These are phyloP conservation scores for Eragrostis curvula DNA, from an alignment of 176 grass and related monocot species.

Conservation along the genomic window DNA sequence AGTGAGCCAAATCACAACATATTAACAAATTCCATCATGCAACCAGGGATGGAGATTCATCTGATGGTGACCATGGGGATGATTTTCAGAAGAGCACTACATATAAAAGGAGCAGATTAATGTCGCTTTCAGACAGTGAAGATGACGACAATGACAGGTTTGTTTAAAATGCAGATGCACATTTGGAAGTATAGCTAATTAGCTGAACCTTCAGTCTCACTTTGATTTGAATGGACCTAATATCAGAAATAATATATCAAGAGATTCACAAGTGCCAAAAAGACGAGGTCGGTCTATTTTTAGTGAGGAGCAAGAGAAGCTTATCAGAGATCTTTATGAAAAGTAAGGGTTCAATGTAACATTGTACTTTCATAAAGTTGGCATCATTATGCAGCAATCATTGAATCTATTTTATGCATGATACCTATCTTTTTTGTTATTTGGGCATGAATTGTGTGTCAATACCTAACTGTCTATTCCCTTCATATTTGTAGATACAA, in stretches of 20 bases:
- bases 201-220: constrained; percentile 35
- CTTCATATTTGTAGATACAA: constrained; percentile 75
- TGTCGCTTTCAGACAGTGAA: constrained; percentile 61
- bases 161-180: constrained; percentile 23
- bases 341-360: constrained; percentile 61
- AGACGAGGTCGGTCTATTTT: constrained; percentile 60
- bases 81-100: constrained; percentile 45
- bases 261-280: constrained; percentile 52
- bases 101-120: constrained; percentile 51
- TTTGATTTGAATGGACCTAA: constrained; percentile 37
- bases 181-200: constrained; percentile 39
- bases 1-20: not conserved
- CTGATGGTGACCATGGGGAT: constrained; percentile 51
- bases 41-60: constrained; percentile 67
- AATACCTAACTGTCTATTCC: constrained; percentile 37
- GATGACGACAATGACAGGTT: constrained; percentile 62
- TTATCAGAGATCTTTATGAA: constrained; percentile 68
- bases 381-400: constrained; percentile 10
- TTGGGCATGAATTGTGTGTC: constrained; percentile 11
- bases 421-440: constrained; percentile 15
- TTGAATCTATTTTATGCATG: not conserved
- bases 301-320: constrained; percentile 69
- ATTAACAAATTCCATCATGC: constrained; percentile 19
- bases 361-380: constrained; percentile 21
- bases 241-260: constrained; percentile 49